Base-by-base conservation (phyloP, 2,329 filamentous ascomycete species). In the Colletotrichum trifolii region DNA sequence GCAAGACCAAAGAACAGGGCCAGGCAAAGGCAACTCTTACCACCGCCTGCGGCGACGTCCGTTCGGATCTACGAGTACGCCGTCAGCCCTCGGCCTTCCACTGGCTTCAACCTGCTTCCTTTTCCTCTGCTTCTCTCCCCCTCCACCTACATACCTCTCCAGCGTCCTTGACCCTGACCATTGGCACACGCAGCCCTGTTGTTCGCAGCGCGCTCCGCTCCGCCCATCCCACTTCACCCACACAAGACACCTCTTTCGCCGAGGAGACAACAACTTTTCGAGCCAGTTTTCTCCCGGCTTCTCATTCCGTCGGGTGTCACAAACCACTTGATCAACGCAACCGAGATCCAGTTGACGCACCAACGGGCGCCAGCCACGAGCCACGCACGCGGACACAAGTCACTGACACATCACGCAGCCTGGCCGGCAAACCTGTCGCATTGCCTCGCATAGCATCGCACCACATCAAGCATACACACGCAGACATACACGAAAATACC, bases 221-320 rank as follows among this genome's bases (percentile, higher is more conserved):
- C 50, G 56, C 57, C 17, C 50, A 48, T 33, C 43, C 54, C 15
- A 43, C 60, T 42, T 50, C 25, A 25, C 25, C 25, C 25, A 25
- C 25, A 40, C 42, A 59, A 15, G 38, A 55, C 38, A 64, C 38
- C 39, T 53, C 57, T 42, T 40, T 34, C 43, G 57, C 36, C 58
- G 59, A 66, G 47, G 63, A 66, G 63, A 43, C 56, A 64, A 64
- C 58, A 66, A 63, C 63, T 40, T 33, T 34, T 15, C 53, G 36
- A 57, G 46, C 47, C 59, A 48, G 53, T 63, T 57, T 57, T 63
- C 63, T 63, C 58, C 36, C 50, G n/a, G 13, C 42, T 33, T 36
- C 25, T 34, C 12, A n/a, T 47, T 61, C 43, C n/a, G 48, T 54
- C 36, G 53, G 58, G 52, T 63, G 39, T 40, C 63, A 66, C 58